A percentile compares a stretch with the other conserved stretches of the same genome.
Conservation (phyloP, 176 grass and related monocot genomes). For the Zizania latifolia region DNA sequence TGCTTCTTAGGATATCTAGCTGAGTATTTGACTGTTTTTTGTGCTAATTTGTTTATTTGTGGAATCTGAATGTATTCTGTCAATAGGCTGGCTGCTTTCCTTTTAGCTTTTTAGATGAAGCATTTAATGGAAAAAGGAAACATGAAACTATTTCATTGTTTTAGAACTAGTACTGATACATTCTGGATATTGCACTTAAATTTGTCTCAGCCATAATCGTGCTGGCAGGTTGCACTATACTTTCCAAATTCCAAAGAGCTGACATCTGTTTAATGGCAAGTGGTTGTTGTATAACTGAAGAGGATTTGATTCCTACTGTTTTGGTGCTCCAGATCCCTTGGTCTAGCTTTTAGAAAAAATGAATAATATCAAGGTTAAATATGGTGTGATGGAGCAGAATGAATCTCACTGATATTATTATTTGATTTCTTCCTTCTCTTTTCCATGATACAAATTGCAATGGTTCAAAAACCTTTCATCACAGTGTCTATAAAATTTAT, state of each 20-base stretch:
- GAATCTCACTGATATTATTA: background rate
- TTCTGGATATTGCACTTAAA: background rate
- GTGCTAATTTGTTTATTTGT: background rate
- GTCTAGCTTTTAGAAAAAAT: background rate
- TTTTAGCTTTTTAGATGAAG: background rate
- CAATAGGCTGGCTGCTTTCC: background rate
- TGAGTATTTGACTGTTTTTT: background rate
- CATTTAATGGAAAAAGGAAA: background rate
- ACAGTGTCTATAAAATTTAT: background rate
- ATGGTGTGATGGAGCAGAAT: background rate
- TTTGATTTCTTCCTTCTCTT: background rate
- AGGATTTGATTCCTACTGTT: background rate
- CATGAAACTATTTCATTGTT: background rate
- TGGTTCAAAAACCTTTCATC: conserved; percentile 2
- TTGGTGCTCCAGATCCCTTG: background rate
- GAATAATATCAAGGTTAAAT: background rate
- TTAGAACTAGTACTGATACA: background rate
- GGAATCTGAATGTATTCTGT: background rate
- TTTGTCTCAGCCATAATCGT: background rate
- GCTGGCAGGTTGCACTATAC: background rate
- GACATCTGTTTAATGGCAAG: background rate
- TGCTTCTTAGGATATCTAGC: background rate
- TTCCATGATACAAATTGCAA: background rate
- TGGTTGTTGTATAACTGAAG: background rate
- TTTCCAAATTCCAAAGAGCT: conserved; percentile 1